These are phyloP conservation scores for Mycena haematopus DNA, from an alignment of 768 basidiomycete species.

Conservation along the genomic window DNA sequence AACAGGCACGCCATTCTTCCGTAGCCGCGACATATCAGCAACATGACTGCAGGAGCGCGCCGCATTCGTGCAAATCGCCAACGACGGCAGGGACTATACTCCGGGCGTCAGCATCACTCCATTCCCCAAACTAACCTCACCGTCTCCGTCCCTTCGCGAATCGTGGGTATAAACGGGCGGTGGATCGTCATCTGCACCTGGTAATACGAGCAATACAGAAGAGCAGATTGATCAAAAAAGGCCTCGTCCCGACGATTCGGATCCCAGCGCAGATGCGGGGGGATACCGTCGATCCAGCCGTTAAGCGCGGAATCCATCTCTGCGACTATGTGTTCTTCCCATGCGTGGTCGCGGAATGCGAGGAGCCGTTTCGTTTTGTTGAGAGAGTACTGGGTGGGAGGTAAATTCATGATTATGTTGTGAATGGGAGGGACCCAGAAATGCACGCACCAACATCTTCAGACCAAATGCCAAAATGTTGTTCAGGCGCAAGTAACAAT, in stretches of 20 bases:
- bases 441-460: conserved; percentile 57
- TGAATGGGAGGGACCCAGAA: not conserved
- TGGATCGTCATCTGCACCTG: conserved; percentile 74
- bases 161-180: conserved; percentile 77
- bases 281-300: conserved; percentile 54
- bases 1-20: conserved; percentile 38
- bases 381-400: conserved; percentile 59
- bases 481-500: conserved; percentile 58
- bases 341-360: conserved; percentile 50
- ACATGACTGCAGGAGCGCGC: conserved; percentile 79
- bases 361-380: conserved; percentile 63
- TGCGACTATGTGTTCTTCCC: conserved; percentile 69
- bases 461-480: conserved; percentile 66
- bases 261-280: conserved; percentile 52
- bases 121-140: no score
- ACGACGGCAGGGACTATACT: conserved; percentile 39
- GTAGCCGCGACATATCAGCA: conserved; percentile 54
- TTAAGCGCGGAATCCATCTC: conserved; percentile 80
- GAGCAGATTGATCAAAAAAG: conserved; percentile 63
- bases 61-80: conserved; percentile 86
- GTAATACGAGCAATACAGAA: conserved; percentile 52
- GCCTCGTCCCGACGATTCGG: conserved; percentile 41
- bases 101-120: no score
- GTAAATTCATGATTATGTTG: not conserved
- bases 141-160: conserved; percentile 25